Evolutionary conservation across 805 yeast genomes (phyloP).

Genomic region (Kregervanrija delftensis): DNA sequence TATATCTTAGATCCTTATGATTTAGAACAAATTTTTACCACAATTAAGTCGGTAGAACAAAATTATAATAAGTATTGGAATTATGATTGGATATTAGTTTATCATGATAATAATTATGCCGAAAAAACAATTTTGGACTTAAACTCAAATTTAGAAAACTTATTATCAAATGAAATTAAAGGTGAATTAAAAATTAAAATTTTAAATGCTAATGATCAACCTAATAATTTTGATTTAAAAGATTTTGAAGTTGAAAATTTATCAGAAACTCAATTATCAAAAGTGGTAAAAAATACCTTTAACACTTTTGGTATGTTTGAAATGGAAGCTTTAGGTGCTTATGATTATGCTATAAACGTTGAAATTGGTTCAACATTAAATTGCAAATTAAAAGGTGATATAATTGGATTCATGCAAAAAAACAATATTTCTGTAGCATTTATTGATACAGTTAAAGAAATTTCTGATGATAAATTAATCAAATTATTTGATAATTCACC

Average conservation of each 20-base stretch:
- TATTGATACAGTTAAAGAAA: no score
- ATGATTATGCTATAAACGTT: conserved; percentile 51
- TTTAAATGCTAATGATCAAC: no score
- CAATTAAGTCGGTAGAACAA: conserved; percentile 59
- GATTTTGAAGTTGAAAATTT: no score
- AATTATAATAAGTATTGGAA: conserved; percentile 68
- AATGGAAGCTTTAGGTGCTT: conserved; percentile 35
- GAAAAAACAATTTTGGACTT: no score
- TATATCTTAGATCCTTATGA: conserved; percentile 14
- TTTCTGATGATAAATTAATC: no score
- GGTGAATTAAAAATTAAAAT: no score
- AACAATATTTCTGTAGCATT: conserved; percentile 24
- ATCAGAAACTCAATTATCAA: no score
- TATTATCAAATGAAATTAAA: no score
- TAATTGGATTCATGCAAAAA: conserved; percentile 35
- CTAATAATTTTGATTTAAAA: no score
- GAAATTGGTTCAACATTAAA: conserved; percentile 48
- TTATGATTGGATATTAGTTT: conserved; percentile 85
- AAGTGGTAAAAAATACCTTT: conserved; percentile 40
- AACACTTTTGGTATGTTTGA: conserved; percentile 43
- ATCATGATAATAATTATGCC: conserved; percentile 40
- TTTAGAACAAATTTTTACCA: conserved; percentile 10
- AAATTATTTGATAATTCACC: no score
- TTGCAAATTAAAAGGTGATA: conserved; percentile 51
- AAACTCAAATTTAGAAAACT: no score